Evolutionary conservation across 352 stramenopile species (phyloP).

Genomic region (Globisporangium barbulae): DNA sequence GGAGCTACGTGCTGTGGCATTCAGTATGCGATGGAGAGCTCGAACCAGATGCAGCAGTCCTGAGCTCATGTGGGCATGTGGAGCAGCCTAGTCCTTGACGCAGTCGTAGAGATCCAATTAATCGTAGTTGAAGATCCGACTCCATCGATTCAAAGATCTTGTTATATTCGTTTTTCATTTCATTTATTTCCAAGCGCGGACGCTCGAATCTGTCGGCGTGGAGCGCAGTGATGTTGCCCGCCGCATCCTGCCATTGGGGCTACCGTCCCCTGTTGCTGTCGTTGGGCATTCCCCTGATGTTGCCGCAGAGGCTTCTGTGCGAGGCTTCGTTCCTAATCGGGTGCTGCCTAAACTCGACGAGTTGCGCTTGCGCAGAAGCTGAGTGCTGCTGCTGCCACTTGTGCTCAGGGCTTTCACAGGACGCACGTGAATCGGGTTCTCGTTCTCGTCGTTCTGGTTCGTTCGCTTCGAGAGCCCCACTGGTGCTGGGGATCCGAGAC

Average conservation of each 20-base stretch:
- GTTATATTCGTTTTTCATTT: not conserved
- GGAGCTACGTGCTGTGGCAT: too few species aligned
- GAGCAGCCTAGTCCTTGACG: too few species aligned
- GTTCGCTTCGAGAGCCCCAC: slow-evolving; percentile 17
- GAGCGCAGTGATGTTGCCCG: slow-evolving; percentile 12
- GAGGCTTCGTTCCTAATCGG: slow-evolving; percentile 13
- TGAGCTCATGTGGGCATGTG: too few species aligned
- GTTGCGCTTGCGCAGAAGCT: slow-evolving; percentile 15
- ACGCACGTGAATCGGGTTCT: slow-evolving; percentile 3
- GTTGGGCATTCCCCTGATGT: not conserved
- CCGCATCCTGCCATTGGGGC: slow-evolving; percentile 1
- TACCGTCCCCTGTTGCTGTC: slow-evolving; percentile 1
- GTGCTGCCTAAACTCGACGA: slow-evolving; percentile 15
- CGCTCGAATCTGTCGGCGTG: slow-evolving; percentile 7
- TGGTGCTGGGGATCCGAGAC: slow-evolving; percentile 33
- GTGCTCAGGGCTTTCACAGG: not conserved
- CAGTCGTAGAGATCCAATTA: too few species aligned
- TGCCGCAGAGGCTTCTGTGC: not conserved
- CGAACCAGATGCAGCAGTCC: too few species aligned
- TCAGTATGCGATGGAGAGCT: too few species aligned
- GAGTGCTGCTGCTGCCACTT: not conserved
- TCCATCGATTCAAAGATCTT: not conserved
- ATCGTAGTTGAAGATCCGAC: too few species aligned
- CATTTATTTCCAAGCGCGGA: slow-evolving; percentile 10
- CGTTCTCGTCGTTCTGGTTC: slow-evolving; percentile 35